Evolutionary conservation across 805 yeast species (phyloP).

Genomic region (Barnettozyma populi): DNA sequence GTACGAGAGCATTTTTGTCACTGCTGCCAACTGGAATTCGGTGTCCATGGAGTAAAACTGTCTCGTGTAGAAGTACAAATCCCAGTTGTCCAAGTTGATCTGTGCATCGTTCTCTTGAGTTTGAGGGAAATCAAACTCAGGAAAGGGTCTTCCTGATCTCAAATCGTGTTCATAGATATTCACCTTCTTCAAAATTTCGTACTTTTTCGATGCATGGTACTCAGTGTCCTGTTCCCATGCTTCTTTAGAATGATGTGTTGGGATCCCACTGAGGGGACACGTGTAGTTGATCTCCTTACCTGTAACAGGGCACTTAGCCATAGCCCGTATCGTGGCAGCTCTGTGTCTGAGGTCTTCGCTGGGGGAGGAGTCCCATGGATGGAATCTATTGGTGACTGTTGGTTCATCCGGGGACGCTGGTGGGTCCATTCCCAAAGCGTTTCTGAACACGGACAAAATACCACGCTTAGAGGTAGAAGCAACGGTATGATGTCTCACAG

Average conservation of each 20-base stretch:
- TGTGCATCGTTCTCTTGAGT: slow-evolving; percentile 68
- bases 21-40: slow-evolving; percentile 91
- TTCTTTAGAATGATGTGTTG: slow-evolving; percentile 86
- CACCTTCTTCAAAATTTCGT: slow-evolving; percentile 75
- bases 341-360: slow-evolving; percentile 80
- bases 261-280: slow-evolving; percentile 93
- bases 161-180: slow-evolving; percentile 93
- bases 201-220: slow-evolving; percentile 62
- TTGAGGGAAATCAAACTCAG: slow-evolving; percentile 91
- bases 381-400: slow-evolving; percentile 66
- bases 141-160: slow-evolving; percentile 89
- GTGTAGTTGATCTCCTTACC: slow-evolving; percentile 71
- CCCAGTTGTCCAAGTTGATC: slow-evolving; percentile 85
- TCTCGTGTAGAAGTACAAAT: slow-evolving; percentile 86
- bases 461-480: slow-evolving; percentile 16
- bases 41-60: slow-evolving; percentile 95
- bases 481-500: slow-evolving; percentile 1
- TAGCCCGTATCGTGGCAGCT: slow-evolving; percentile 84
- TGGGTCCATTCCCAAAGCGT: slow-evolving; percentile 54
- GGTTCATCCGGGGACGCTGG: slow-evolving; percentile 64
- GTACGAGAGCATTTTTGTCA: slow-evolving; percentile 88
- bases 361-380: slow-evolving; percentile 92
- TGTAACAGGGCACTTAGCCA: slow-evolving; percentile 90
- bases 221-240: slow-evolving; percentile 82
- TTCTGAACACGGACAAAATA: slow-evolving; percentile 36